Evolutionary conservation across 2,329 filamentous ascomycete species (phyloP).

Genomic region (Diaporthe capsici): DNA sequence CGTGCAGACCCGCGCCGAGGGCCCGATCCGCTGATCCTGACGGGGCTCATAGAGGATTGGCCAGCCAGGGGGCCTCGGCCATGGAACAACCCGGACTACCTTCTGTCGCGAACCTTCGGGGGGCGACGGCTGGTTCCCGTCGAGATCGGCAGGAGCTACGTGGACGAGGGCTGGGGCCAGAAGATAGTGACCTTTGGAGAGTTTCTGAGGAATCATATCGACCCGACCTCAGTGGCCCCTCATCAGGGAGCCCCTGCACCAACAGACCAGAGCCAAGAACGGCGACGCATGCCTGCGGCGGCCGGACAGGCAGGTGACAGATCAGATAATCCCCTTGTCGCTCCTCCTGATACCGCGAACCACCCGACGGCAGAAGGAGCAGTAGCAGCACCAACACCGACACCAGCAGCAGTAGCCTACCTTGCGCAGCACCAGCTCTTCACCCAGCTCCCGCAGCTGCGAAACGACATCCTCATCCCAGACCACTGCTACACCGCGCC

Average conservation of each 20-base stretch:
- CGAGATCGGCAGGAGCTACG: constrained; percentile 89
- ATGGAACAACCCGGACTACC: constrained; percentile 83
- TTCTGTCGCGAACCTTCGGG: constrained; percentile 79
- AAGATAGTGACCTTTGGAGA: constrained; percentile 80
- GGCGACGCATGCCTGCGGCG: constrained; percentile 7
- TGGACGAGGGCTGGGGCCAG: constrained; percentile 88
- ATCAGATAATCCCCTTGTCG: background rate
- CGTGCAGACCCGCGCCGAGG: constrained; percentile 54
- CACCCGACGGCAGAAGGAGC: background rate
- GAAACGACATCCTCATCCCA: constrained; percentile 82
- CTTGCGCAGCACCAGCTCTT: constrained; percentile 94
- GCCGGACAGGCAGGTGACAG: constrained; percentile 7
- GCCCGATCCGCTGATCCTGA: constrained; percentile 78
- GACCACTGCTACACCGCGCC: constrained; percentile 86
- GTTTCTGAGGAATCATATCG: constrained; percentile 77
- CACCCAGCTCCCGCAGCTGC: constrained; percentile 81
- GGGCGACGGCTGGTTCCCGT: constrained; percentile 88
- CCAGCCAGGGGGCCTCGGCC: constrained; percentile 77
- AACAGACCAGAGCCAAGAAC: background rate
- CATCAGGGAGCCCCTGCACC: background rate
- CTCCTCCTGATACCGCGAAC: background rate
- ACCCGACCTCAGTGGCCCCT: constrained; percentile 43
- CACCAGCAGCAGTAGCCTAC: constrained; percentile 63
- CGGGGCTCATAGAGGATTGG: constrained; percentile 77
- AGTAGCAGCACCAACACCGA: background rate